Evolutionary conservation across 305 asterid species (phyloP), one percentile per base, ranked within the genome.

Genomic region (Fraxinus albicans): DNA sequence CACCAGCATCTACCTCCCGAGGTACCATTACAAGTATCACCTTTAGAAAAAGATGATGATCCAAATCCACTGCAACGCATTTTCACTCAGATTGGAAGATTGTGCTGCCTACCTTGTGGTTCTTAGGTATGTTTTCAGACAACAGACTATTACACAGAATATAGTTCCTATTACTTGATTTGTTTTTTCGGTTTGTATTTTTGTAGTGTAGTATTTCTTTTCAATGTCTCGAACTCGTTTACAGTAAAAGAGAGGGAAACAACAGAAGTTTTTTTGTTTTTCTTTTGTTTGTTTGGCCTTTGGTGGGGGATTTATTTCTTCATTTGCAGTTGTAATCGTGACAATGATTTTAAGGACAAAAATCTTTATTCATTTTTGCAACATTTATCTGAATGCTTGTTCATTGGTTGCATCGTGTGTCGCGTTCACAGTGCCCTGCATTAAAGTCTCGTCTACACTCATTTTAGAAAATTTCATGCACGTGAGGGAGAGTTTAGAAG

Each of bases 1-100:
- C 99, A 96, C 85, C 91, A 91, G 83, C 96, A 96, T 79, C 88
- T 96, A 81, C 98, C 98, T 0, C 84, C 90, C 4, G 88, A 92
- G 86, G 82, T 93, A 34, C 98, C 99, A 4, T 72, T 91, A 19
- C 93, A 92, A 21, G 44, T 89, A 8, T 81, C 88, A 19, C 23
- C 95, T 25, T 29, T 84, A 8, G 90, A 84, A 55, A 86, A 88
- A 73, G 88, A 85, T 23, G 91, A 89, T 6, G 78, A 86, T 55
- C 97, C 94, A 33, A 89, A 87, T 84, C 90, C 92, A 13, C 75
- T 96, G 80, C 98, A 96, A 55, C 92, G 99, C 97, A 67, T 96
- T 79, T 96, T 96, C 89, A 86, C 75, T 72, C 91, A 91, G 89
- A 92, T 96, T 75, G 98, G 97, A 75, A 92, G 84, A 88, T 10